Percentiles rank a stretch among this genome's conserved stretches.
Conservation (phyloP, 1,139 yeast genomes). For the Zygosaccharomyces sapae region DNA sequence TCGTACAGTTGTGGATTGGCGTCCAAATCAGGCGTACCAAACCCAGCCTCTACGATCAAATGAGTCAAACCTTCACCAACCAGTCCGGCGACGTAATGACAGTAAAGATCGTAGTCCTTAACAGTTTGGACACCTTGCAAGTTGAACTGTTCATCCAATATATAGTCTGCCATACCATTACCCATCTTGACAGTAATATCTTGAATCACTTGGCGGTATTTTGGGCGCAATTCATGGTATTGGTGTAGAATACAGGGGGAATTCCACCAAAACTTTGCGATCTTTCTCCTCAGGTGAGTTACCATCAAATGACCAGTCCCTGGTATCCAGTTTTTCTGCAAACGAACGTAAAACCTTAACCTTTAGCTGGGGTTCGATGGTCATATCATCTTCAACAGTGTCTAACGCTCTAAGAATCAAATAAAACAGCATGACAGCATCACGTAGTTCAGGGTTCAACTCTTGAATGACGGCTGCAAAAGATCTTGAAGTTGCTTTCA, state of each 20-base stretch:
- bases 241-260: conserved; percentile 64
- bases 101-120: conserved; percentile 81
- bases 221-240: conserved; percentile 67
- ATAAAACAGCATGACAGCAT: conserved; percentile 78
- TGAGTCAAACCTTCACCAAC: conserved; percentile 95
- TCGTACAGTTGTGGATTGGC: conserved; percentile 59
- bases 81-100: conserved; percentile 96
- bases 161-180: conserved; percentile 95
- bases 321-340: conserved; percentile 53
- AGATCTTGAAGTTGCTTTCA: conserved; percentile 75
- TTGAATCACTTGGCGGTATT: conserved; percentile 71
- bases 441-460: conserved; percentile 83
- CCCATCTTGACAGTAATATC: conserved; percentile 87
- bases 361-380: conserved; percentile 64
- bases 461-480: conserved; percentile 91
- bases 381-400: conserved; percentile 95
- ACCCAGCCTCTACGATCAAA: conserved; percentile 65
- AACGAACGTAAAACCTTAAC: conserved; percentile 71
- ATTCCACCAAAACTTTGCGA: conserved; percentile 70
- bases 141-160: conserved; percentile 72
- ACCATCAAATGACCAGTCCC: conserved; percentile 79
- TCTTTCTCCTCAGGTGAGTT: conserved; percentile 76
- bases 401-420: conserved; percentile 85
- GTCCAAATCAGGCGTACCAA: conserved; percentile 51
- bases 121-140: conserved; percentile 72